Base-by-base conservation (phyloP, 441 rosid species). In the Adansonia gregorii region DNA sequence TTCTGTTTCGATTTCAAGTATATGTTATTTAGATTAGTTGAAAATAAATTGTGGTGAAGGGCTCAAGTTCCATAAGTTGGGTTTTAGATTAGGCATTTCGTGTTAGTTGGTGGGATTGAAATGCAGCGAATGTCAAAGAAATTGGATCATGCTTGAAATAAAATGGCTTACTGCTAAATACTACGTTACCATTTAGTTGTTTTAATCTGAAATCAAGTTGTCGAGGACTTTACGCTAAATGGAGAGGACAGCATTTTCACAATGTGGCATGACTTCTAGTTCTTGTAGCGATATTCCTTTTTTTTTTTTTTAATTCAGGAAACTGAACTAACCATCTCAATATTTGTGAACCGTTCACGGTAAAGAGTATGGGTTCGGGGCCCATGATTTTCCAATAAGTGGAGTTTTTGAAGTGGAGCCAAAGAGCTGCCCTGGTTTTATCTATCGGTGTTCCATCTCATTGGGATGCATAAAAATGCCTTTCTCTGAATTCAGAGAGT, bases 321-420 rank as follows among this genome's bases (percentile, higher is more conserved):
- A 46, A 54, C 49, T 48, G 60, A 48, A 61, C 39, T 35, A 10
- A 27, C 8, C 11, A 24, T 75, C 41, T 19, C 35, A 49, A 24
- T 68, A 52, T 69, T 19, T 74, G 48, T 27, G 19, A 78, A 78
- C 92, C 91, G 97, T 92, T 73, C 92, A 91, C 39, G 91, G 94
- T 15, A 92, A 88, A 83, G 97, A 92, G 83, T 92, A 92, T 46
- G 95, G 94, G 8, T 92, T 89, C 79, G 97, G 97, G 71, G 95
- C 97, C 41, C 97, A 92, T 35, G 97, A 92, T 61, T 92, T 86
- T 84, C 89, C 95, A 5, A 81, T 89, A 65, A 92, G 95, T 75
- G 95, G 97, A 71, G 94, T 92, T 82, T 92, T 92, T 76, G 95
- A 92, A 83, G 95, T 91, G 74, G 97, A 92, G 75, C 95, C 94